Conservation (phyloP, 306 rosid genomes). For the Glycine soja region DNA sequence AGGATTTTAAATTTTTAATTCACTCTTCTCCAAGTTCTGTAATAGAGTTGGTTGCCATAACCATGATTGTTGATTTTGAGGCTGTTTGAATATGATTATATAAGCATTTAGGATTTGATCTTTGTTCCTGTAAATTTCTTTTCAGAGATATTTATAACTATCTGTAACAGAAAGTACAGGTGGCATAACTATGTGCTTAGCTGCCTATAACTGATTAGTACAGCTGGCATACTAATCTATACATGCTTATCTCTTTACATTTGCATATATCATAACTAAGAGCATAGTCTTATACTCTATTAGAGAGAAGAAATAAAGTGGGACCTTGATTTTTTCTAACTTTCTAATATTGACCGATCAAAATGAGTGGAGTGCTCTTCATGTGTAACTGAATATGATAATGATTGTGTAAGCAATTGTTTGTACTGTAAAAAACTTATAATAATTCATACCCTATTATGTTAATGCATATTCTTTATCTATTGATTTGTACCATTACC, state of each 20-base stretch:
- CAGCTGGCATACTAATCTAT: too few relatives aligned
- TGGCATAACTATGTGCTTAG: too few relatives aligned
- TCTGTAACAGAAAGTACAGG: too few relatives aligned
- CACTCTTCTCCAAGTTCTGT: slow-evolving; percentile 14
- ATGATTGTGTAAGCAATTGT: slow-evolving; percentile 23
- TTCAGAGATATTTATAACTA: not conserved
- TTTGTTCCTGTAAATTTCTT: not conserved
- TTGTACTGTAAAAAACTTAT: slow-evolving; percentile 5
- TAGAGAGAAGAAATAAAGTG: slow-evolving; percentile 9
- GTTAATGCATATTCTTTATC: slow-evolving; percentile 26
- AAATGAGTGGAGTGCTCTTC: slow-evolving; percentile 7
- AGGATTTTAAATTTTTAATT: slow-evolving; percentile 36
- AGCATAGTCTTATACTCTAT: too few relatives aligned
- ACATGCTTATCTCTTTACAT: too few relatives aligned
- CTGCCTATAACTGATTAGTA: too few relatives aligned
- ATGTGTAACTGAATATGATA: slow-evolving; percentile 41
- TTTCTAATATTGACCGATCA: slow-evolving; percentile 17
- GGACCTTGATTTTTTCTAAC: slow-evolving; percentile 18
- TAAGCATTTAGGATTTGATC: not conserved
- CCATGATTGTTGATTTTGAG: slow-evolving; percentile 25
- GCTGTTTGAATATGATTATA: slow-evolving; percentile 26
- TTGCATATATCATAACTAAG: too few relatives aligned
- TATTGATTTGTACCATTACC: slow-evolving; percentile 44
- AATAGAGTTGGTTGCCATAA: not conserved
- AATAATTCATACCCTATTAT: slow-evolving; percentile 24